phyloP scores from a whole-genome alignment of 116 monocot species.

The Zostera marina region DNA sequence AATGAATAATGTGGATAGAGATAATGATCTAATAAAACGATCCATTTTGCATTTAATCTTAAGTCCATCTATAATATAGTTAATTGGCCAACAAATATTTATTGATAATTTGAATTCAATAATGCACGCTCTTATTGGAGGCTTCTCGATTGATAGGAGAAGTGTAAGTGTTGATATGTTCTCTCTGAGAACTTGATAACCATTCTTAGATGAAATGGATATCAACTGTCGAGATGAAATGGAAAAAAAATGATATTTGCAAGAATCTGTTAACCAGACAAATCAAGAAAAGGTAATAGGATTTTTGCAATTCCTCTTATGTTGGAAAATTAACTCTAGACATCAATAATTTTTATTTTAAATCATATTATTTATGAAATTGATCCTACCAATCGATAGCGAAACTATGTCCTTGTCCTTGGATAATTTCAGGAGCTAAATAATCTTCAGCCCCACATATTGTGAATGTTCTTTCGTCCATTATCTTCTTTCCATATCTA shows the following conservation, averaged over 20 bases:
- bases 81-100: no score
- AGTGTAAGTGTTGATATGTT: no score
- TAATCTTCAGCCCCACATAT: slow-evolving; percentile 75
- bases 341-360: no score
- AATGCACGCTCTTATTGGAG: no score
- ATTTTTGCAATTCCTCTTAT: not conserved
- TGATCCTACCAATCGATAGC: slow-evolving; percentile 69
- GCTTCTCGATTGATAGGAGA: no score
- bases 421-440: slow-evolving; percentile 80
- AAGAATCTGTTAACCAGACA: not conserved
- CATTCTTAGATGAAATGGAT: no score
- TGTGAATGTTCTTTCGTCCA: slow-evolving; percentile 62
- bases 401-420: slow-evolving; percentile 77
- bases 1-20: not conserved
- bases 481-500: slow-evolving; percentile 67
- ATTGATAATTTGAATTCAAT: no score
- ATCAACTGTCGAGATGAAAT: no score
- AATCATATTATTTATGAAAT: not conserved
- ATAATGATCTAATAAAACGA: not conserved
- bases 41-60: not conserved
- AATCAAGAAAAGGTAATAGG: not conserved
- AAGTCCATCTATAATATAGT: not conserved
- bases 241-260: not conserved
- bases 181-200: no score
- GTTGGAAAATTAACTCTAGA: not conserved